phyloP scores from a whole-genome alignment of 768 basidiomycete genomes.

The Crepidotus variabilis region DNA sequence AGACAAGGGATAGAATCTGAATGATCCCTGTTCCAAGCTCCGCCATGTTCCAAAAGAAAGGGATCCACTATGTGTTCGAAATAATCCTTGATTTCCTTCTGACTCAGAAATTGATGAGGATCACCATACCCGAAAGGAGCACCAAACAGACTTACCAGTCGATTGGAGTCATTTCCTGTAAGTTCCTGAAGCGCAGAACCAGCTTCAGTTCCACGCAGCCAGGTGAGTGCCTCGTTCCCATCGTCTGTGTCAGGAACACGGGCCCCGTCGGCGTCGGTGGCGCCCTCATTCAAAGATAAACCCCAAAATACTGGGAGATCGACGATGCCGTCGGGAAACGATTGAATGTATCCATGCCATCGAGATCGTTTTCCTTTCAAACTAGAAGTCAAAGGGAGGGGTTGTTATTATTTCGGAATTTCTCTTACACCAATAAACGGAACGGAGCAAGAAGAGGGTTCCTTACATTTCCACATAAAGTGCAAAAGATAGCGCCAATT shows the following conservation, averaged over 20 bases:
- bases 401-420: constrained; percentile 4
- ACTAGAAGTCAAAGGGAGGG: constrained; percentile 29
- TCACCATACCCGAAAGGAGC: not conserved
- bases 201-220: constrained; percentile 43
- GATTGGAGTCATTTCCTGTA: constrained; percentile 14
- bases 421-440: not conserved
- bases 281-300: not conserved
- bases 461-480: constrained; percentile 60
- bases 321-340: constrained; percentile 48
- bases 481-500: constrained; percentile 58
- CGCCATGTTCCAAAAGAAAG: constrained; percentile 20
- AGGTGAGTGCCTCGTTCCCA: constrained; percentile 27
- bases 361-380: constrained; percentile 43
- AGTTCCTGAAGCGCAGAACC: constrained; percentile 18
- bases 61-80: constrained; percentile 32
- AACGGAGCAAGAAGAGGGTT: constrained; percentile 6
- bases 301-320: constrained; percentile 65
- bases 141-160: constrained; percentile 18
- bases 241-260: constrained; percentile 17
- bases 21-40: constrained; percentile 9
- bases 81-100: constrained; percentile 34
- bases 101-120: constrained; percentile 1
- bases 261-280: constrained; percentile 12
- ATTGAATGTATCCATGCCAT: constrained; percentile 67
- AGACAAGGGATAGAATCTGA: constrained; percentile 20